Percentiles rank a stretch among this genome's conserved stretches.
These are phyloP conservation scores for Lactarius quietus DNA, from an alignment of 768 basidiomycete genomes.

Conservation along the genomic window DNA sequence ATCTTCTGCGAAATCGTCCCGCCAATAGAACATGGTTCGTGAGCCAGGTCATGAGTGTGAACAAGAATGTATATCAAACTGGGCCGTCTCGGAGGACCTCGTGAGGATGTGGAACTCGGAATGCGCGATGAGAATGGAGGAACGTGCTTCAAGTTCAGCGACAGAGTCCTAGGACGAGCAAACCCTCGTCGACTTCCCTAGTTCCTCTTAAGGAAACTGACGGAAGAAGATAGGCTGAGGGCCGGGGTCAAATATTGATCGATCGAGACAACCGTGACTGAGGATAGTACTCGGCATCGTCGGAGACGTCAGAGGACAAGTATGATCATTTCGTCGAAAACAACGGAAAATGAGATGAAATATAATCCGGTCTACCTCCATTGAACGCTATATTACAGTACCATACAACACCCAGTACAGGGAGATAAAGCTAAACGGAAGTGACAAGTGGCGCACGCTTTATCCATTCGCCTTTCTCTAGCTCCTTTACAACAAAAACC, in stretches of 20 bases:
- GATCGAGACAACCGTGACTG: too few species aligned
- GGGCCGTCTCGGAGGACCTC: neutral
- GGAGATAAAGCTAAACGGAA: conserved; percentile 27
- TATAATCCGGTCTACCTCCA: too few species aligned
- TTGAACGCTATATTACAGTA: neutral
- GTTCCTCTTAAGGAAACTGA: neutral
- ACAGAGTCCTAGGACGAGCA: neutral
- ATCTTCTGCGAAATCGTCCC: neutral
- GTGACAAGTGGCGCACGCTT: conserved; percentile 41
- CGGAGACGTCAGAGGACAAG: too few species aligned
- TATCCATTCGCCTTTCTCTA: conserved; percentile 58
- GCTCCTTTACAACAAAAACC: conserved; percentile 54
- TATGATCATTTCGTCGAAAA: too few species aligned
- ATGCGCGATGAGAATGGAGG: neutral
- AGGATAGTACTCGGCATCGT: too few species aligned
- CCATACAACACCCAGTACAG: neutral
- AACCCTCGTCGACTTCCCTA: neutral
- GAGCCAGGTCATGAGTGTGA: too few species aligned
- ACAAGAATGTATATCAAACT: neutral
- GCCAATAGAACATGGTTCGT: neutral
- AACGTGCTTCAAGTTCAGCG: neutral
- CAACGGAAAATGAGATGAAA: too few species aligned
- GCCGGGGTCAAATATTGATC: neutral
- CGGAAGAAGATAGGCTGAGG: neutral
- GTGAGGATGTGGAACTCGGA: neutral